Evolutionary conservation across 176 grass and related monocot genomes (phyloP), one percentile per base, ranked within the genome.

Genomic region (Lolium rigidum): DNA sequence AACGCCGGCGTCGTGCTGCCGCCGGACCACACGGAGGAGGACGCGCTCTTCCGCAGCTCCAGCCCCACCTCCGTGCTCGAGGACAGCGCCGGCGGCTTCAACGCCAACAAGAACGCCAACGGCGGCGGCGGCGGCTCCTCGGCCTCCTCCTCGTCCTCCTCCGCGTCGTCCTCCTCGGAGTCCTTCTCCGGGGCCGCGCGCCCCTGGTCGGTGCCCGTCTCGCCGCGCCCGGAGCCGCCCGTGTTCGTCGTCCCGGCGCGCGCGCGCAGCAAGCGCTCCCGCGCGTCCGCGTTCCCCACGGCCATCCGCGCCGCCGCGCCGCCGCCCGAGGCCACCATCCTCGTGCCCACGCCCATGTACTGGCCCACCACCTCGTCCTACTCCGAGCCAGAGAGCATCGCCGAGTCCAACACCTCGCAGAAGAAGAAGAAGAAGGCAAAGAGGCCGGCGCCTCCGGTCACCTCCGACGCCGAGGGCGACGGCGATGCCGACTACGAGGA

Each of bases 41-140:
- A 84, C 26, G 82, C 74, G 9, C 72, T 94, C 63, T 95, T 98
- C 82, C 90, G 93, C 38, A 94, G 88, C 83, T 91, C 88, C 59
- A 98, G 96, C 86, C 96, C 96, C 10, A 91, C 90, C 24, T 99
- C 97, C 31, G 94, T 94, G 26, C 92, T 99, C 57, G 97, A 90
- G 86, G 84, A 89, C 57, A 84, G 22, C 88, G 41, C 41, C 41
- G 41, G 6, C 9, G 74, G 84, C 70, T 89, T 85, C 68, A 88
- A 73, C 77, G 47, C 71, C 51, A 52, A 65, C 51, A 74, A 56
- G 6, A 74, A 73, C n/a, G 24, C 14, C 15, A 35, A 15, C 14
- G 44, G 50, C 3, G 50, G 22, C 16, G 77, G 22, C 0, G 87
- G 22, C 0, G 87, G 88, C 20, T 90, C 91, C 1, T 89, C 91